phyloP scores from a whole-genome alignment of 768 basidiomycete species.

The Suillus discolor region DNA sequence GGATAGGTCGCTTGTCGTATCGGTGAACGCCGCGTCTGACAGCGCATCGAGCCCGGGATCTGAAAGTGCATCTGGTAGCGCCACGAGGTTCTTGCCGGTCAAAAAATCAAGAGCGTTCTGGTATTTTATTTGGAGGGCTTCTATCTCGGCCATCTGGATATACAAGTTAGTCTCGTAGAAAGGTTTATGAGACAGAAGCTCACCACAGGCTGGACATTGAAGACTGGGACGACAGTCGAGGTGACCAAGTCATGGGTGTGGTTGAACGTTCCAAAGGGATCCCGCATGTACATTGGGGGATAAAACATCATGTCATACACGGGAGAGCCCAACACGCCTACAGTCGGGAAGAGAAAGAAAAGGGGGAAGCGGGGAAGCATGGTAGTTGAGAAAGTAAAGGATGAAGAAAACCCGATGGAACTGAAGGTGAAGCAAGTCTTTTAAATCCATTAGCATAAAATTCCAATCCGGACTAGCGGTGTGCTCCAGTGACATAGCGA shows the following conservation, averaged over 20 bases:
- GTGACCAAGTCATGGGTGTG: neutral
- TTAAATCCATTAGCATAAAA: neutral
- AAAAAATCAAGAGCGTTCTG: neutral
- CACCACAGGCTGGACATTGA: neutral
- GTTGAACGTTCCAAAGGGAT: neutral
- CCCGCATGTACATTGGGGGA: neutral
- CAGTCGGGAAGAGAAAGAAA: conserved; percentile 12
- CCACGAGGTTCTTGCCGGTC: neutral
- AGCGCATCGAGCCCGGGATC: neutral
- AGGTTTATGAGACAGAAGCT: neutral
- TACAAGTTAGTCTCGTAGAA: neutral
- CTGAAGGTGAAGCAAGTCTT: conserved; percentile 23
- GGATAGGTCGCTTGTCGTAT: neutral
- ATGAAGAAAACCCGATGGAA: neutral
- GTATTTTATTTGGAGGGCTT: neutral
- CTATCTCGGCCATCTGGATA: neutral
- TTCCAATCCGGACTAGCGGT: neutral
- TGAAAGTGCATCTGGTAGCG: neutral
- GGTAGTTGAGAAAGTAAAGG: neutral
- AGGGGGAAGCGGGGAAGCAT: conserved; percentile 18
- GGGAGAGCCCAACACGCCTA: conserved; percentile 16
- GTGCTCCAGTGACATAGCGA: too few relatives aligned
- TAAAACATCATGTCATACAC: conserved; percentile 5
- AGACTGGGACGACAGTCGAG: neutral
- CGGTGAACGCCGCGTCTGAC: neutral